Base-by-base conservation (phyloP, 225 moss, liverwort and hornwort genomes). In the Marchantia paleacea region DNA sequence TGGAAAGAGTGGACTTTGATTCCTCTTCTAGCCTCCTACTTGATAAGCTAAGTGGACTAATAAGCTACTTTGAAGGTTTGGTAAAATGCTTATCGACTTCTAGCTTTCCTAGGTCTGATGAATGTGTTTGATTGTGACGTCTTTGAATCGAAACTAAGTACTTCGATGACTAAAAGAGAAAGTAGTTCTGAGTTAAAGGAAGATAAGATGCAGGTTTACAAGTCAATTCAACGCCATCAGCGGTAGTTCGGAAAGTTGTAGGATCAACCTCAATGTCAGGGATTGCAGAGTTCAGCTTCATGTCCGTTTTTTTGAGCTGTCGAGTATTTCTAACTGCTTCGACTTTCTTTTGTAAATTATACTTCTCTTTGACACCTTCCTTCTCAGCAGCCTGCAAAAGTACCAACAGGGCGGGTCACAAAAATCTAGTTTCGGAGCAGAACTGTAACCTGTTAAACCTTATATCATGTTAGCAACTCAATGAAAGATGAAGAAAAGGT, bases 171-270 rank as follows among this genome's bases (percentile, higher is more conserved):
- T 88, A 95, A 78, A 90, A 95, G 25, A 97, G 87, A 51, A 88
- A 95, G 75, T 95, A 97, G 2, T 91, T 95, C 73, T 93, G 97
- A 0, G 92, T 31, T 48, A 97, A 69, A 72, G 97, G 95, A n/a
- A 97, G 92, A 13, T 80, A 12, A 25, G 83, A 75, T 0, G 93
- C 95, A 54, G 92, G 89, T 75, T 80, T 84, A 61, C 95, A 97
- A 8, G 81, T 84, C 47, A 97, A 75, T 7, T 86, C 88, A 67
- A 93, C 73, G 39, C 91, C 90, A 76, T 97, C 90, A 0, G 93
- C 95, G 7, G 91, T 88, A 66, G 93, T 95, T 12, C 86, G 88
- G 63, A 92, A 95, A 0, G 91, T 85, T 51, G 95, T 93, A 6
- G 95, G 95, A 81, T 97, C 95, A 53, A 97, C 95, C 48, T 79